Base-by-base conservation (phyloP, 306 rosid species). In the Ormosia semicastrata region DNA sequence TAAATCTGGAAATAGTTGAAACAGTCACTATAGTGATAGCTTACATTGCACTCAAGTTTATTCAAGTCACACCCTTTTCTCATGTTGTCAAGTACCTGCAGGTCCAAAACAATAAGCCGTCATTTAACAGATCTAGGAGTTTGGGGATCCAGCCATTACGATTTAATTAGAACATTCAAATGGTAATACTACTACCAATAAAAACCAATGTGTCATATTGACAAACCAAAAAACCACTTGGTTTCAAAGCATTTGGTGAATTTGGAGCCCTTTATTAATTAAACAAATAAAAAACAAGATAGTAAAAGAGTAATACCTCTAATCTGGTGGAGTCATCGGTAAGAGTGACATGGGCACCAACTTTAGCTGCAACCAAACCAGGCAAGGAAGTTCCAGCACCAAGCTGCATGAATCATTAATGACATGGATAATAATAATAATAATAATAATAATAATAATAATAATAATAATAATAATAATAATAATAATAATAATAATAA, bases 351-450 rank as follows among this genome's bases (percentile, higher is more conserved):
- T 76, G 47, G 2, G 94, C 97, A 14, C 93, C 97, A 6, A 92
- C 63, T 88, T 87, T 90, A 34, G 91, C 93, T 0, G 98, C 98
- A 73, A 91, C 96, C 86, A 92, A 86, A 37, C 98, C 94, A 3
- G 97, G 94, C 91, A 90, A 84, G 62, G 93, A 88, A 77, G 97
- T 94, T 66, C 98, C 97, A 50, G 93, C 96, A 56, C 97, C 98
- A 37, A 94, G 89, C 98, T 92, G 79, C 81, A 56, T 41, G 37
- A 76, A 7, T 41, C 7, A 2, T 41, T 9, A 41, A 41, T 24
- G 24, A 24, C 24, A 24, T 24, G 24, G 0, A 41, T 7, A 41
- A 41, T 24, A 6, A 1, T 41, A 41, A 41, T 24, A 6, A 4
- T 8, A 41, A 41, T 8, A 41, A 41, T 4, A 40, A 40, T 24